phyloP scores from a whole-genome alignment of 2,329 filamentous ascomycete species.

The Lasiodiplodia sp. region DNA sequence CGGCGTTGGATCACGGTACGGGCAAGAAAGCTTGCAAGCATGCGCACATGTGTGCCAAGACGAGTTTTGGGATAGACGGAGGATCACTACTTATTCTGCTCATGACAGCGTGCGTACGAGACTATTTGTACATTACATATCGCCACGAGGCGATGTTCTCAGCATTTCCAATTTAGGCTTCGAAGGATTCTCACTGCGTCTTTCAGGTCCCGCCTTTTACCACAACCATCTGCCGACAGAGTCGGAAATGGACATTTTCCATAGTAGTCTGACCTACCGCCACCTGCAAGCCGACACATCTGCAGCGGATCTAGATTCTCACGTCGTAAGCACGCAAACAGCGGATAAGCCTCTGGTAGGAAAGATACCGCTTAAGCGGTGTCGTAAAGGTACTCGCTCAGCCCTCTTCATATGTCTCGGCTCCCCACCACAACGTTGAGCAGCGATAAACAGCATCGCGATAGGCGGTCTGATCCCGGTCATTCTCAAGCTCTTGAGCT shows the following conservation, averaged over 20 bases:
- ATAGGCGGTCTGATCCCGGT: background rate
- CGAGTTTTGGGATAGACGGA: conserved; percentile 22
- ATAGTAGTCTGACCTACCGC: conserved; percentile 12
- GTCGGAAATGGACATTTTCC: conserved; percentile 6
- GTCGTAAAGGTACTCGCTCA: background rate
- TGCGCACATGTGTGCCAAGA: conserved; percentile 13
- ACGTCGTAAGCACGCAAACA: conserved; percentile 16
- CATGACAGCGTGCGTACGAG: conserved; percentile 18
- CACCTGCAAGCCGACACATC: conserved; percentile 7
- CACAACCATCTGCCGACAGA: conserved; percentile 7
- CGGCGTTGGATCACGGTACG: conserved; percentile 16
- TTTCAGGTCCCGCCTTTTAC: conserved; percentile 6
- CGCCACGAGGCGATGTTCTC: background rate
- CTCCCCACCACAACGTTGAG: conserved; percentile 2
- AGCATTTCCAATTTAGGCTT: background rate
- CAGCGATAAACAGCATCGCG: background rate
- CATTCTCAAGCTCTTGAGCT: background rate
- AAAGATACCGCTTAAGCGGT: conserved; percentile 1
- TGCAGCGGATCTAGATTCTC: conserved; percentile 28
- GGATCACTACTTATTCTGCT: conserved; percentile 21
- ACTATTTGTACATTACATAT: conserved; percentile 20
- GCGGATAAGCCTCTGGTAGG: background rate
- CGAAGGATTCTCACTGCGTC: conserved; percentile 26
- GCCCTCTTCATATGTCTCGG: background rate
- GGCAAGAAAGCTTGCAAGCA: conserved; percentile 2